A percentile compares a stretch with the other conserved stretches of the same genome.
phyloP scores from a whole-genome alignment of 2,329 filamentous ascomycete genomes.

The Cercospora brassicicola region DNA sequence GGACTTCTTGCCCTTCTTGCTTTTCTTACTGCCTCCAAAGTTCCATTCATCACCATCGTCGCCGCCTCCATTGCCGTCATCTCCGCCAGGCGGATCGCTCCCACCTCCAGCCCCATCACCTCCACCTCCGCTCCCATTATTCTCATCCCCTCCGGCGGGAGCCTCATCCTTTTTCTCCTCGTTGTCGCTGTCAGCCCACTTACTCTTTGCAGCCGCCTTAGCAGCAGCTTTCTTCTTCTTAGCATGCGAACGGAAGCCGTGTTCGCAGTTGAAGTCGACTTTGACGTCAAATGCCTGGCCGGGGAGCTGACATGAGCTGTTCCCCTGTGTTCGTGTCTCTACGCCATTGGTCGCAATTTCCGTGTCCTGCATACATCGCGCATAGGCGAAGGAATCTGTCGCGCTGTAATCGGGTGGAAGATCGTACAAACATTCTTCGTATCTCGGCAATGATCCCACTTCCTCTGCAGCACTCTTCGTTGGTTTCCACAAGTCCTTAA shows the following conservation, averaged over 20 bases:
- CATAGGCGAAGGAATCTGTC: constrained; percentile 23
- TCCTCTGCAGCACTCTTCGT: constrained; percentile 8
- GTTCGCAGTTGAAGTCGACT: constrained; percentile 60
- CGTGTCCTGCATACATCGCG: constrained; percentile 15
- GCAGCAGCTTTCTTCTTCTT: constrained; percentile 54
- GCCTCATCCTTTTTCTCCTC: constrained; percentile 47
- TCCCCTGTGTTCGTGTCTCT: constrained; percentile 10
- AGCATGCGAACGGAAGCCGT: constrained; percentile 53
- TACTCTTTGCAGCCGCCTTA: constrained; percentile 40
- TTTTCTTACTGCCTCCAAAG: constrained; percentile 39
- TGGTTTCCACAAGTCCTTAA: constrained; percentile 28
- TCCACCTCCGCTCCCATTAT: constrained; percentile 35
- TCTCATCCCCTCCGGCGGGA: constrained; percentile 41
- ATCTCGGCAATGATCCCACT: constrained; percentile 42
- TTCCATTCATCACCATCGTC: constrained; percentile 41
- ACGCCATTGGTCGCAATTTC: constrained; percentile 15
- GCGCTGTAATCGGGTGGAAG: constrained; percentile 50
- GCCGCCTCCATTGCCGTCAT: constrained; percentile 35
- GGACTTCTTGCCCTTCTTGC: constrained; percentile 44
- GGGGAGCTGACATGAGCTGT: constrained; percentile 2
- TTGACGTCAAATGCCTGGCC: constrained; percentile 33
- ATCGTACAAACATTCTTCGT: constrained; percentile 47
- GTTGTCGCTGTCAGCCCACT: constrained; percentile 49
- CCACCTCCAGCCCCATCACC: constrained; percentile 32
- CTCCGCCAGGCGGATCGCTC: constrained; percentile 33